These are phyloP conservation scores for Cyclanthera cordifolia DNA, from an alignment of 306 rosid species.

Conservation along the genomic window DNA sequence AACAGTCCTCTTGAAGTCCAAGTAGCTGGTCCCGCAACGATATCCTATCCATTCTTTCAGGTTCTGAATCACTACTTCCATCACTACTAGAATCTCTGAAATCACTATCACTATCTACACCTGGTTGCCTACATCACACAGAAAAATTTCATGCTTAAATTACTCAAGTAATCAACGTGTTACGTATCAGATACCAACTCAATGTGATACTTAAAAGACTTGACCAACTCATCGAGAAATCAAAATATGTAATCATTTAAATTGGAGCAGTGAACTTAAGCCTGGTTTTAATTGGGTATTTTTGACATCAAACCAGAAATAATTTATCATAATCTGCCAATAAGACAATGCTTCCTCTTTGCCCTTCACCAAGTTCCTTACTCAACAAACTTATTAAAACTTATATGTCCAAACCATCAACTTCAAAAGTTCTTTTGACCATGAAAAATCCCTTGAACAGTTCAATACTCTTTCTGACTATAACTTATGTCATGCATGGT, in stretches of 20 bases:
- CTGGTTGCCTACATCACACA: constrained; percentile 42
- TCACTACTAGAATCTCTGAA: constrained; percentile 85
- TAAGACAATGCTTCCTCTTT: not conserved
- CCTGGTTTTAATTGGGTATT: not conserved
- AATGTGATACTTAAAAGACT: not conserved
- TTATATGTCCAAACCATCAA: not conserved
- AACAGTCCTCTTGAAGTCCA: constrained; percentile 51
- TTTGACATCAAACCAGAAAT: not conserved
- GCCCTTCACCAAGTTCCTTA: not conserved
- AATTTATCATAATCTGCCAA: not conserved
- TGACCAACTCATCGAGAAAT: not conserved
- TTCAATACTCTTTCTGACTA: not conserved
- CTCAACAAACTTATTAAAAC: not conserved
- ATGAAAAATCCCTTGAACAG: not conserved
- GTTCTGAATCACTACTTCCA: constrained; percentile 68
- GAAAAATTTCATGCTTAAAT: not conserved
- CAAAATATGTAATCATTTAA: not conserved
- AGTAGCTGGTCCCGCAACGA: constrained; percentile 44
- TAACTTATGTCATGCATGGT: not conserved
- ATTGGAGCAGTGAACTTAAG: not conserved
- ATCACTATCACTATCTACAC: constrained; percentile 80
- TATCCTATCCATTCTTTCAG: constrained; percentile 43
- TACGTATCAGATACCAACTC: not conserved
- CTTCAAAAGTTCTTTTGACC: constrained; percentile 4
- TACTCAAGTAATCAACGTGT: not conserved